Evolutionary conservation across 169 alveolate species (phyloP), one percentile per base, ranked within the genome.

Genomic region (Condylostoma magnum): DNA sequence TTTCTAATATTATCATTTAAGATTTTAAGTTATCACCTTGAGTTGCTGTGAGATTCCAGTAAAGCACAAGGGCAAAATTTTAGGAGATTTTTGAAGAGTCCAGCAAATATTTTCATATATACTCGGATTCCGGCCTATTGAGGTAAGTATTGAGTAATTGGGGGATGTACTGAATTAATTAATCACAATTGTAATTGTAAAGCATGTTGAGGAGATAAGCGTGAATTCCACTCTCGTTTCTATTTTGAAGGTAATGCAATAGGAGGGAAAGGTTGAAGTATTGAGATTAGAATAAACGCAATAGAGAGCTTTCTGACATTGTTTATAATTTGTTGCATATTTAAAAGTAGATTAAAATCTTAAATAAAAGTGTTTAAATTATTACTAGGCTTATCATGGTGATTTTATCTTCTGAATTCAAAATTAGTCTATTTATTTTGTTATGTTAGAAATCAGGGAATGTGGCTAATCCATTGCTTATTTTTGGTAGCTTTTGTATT

Each of bases 271-370:
- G 37, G 22, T 34, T 47, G 31, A 67, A 67, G 20, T 48, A 30
- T 18, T 67, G 66, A 25, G 48, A 67, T 25, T 46, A 48, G 34
- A 67, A 67, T 33, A 67, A 46, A n/a, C 76, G 60, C 38, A 67
- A 22, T 20, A 67, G 34, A 5, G 76, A 67, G 36, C 73, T 57
- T 20, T 63, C 73, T n/a, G n/a, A n/a, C n/a, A n/a, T n/a, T n/a
- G n/a, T n/a, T n/a, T n/a, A n/a, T n/a, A n/a, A n/a, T n/a, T n/a
- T n/a, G n/a, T n/a, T n/a, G n/a, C n/a, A n/a, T n/a, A n/a, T n/a
- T n/a, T n/a, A n/a, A n/a, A n/a, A n/a, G n/a, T n/a, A n/a, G n/a
- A n/a, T n/a, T n/a, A n/a, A n/a, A n/a, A n/a, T n/a, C n/a, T n/a
- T n/a, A n/a, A n/a, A n/a, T n/a, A n/a, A n/a, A n/a, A n/a, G n/a